Conservation (phyloP, 257 asterid genomes). For the Solanum gracilifrons region DNA sequence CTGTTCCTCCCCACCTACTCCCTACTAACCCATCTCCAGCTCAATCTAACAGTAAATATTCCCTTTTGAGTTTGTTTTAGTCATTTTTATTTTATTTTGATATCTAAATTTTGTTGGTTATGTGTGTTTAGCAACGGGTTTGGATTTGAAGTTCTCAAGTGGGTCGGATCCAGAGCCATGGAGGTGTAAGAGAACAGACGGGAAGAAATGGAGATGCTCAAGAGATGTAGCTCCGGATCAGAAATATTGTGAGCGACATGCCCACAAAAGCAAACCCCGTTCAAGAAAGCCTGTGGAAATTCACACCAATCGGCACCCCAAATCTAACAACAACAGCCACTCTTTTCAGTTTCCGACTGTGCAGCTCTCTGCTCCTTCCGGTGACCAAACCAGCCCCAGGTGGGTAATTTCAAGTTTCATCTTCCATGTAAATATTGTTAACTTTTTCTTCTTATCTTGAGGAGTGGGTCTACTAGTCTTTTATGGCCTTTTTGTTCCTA, state of each 20-base stretch:
- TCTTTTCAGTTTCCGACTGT: conserved; percentile 9
- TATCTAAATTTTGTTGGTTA: background rate
- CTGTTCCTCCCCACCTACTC: conserved; percentile 56
- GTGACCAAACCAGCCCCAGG: conserved; percentile 33
- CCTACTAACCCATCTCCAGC: conserved; percentile 4
- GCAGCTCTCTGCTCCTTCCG: conserved; percentile 16
- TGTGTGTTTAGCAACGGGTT: conserved; percentile 13
- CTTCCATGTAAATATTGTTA: background rate
- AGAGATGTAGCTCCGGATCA: conserved; percentile 20
- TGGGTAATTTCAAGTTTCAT: background rate
- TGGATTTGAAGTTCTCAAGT: conserved; percentile 28
- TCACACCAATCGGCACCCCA: conserved; percentile 5
- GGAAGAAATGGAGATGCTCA: conserved; percentile 67
- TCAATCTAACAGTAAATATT: conserved; percentile 31
- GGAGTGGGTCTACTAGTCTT: conserved; percentile 7
- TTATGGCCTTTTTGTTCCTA: conserved; percentile 14
- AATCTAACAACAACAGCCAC: background rate
- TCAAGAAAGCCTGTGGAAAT: conserved; percentile 38
- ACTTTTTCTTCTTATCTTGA: conserved; percentile 21
- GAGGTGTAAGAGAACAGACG: conserved; percentile 72
- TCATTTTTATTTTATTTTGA: background rate
- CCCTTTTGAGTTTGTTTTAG: background rate
- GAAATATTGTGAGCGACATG: conserved; percentile 25
- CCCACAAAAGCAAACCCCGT: conserved; percentile 23
- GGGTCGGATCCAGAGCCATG: conserved; percentile 66